Base-by-base conservation (phyloP, 169 alveolate species). In the Pseudocohnilembus persalinus region DNA sequence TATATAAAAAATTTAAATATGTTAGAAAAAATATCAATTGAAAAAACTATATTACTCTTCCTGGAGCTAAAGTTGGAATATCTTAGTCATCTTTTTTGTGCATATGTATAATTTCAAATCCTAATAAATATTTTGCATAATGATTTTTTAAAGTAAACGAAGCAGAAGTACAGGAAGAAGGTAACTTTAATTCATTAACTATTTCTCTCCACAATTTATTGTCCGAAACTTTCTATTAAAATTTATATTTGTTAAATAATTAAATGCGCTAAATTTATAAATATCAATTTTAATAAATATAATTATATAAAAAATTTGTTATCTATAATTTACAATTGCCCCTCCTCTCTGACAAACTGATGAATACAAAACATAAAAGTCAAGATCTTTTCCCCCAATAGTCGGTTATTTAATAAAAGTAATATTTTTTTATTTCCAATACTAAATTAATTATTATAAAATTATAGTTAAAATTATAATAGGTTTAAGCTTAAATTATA, bases 161-260 rank as follows among this genome's bases (percentile, higher is more conserved):
- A 0, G 97, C 97, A 33, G 96, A 91, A 0, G 97, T 95, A 65
- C 97, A 95, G 25, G 94, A 85, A 1, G 96, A 85, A 28, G 97
- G 97, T 29, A 95, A 92, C 49, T 89, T 93, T 34, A 95, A 92
- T 76, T 93, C 93, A 83, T 92, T 88, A 4, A 95, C 97, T 15
- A 95, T 94, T 82, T 95, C 97, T 85, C 92, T 93, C 97, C 97
- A 95, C 78, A 93, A 91, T 77, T 95, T 95, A 34, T 91, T 90
- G 24, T 91, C 88, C 30, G 93, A 86, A 31, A 95, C 97, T 77
- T 90, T 87, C 79, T 91, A 87, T 49, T 11, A 11, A 11, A 11
- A 49, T 49, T 49, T 20, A 49, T 11, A 49, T 49, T 11, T 4
- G 4, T 49, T 11, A 20, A 49, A 11, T 11, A 49, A 49, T 11